A percentile compares a stretch with the other conserved stretches of the same genome.
Evolutionary conservation across 768 basidiomycete genomes (phyloP).

Genomic region (Trametes cinnabarina): DNA sequence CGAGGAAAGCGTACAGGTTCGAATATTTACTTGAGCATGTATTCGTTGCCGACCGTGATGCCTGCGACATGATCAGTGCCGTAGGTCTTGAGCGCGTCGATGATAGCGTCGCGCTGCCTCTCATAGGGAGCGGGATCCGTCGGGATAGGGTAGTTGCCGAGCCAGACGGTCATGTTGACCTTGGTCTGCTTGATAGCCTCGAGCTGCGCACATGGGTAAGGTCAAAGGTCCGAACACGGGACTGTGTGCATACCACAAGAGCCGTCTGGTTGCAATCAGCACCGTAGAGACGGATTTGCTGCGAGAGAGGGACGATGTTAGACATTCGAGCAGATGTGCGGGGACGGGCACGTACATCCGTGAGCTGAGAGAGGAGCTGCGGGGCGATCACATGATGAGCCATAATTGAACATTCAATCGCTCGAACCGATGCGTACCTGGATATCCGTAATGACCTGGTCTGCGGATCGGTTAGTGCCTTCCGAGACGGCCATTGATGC

Average conservation of each 20-base stretch:
- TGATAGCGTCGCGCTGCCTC: conserved; percentile 68
- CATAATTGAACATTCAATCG: neutral
- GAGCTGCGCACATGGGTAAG: conserved; percentile 40
- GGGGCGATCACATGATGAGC: conserved; percentile 1
- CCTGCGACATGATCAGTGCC: conserved; percentile 76
- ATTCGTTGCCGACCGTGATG: conserved; percentile 91
- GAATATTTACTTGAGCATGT: conserved; percentile 65
- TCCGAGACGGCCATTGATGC: neutral
- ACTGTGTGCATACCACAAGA: conserved; percentile 51
- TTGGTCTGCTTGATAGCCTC: conserved; percentile 90
- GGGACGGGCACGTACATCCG: conserved; percentile 41
- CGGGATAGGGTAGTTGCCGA: conserved; percentile 65
- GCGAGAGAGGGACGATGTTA: neutral
- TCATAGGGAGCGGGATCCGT: conserved; percentile 70
- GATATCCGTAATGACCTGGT: conserved; percentile 64
- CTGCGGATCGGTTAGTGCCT: conserved; percentile 25
- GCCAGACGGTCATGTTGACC: conserved; percentile 77
- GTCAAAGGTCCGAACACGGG: neutral
- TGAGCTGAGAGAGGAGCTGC: conserved; percentile 83
- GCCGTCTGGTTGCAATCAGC: conserved; percentile 84
- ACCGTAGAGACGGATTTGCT: conserved; percentile 80
- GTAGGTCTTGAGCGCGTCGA: conserved; percentile 69
- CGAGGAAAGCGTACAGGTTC: neutral
- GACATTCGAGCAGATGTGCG: neutral
- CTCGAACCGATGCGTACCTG: conserved; percentile 44